Evolutionary conservation across 225 moss, liverwort and hornwort species (phyloP), one percentile per base, ranked within the genome.

Genomic region (Sphagnum contortum): DNA sequence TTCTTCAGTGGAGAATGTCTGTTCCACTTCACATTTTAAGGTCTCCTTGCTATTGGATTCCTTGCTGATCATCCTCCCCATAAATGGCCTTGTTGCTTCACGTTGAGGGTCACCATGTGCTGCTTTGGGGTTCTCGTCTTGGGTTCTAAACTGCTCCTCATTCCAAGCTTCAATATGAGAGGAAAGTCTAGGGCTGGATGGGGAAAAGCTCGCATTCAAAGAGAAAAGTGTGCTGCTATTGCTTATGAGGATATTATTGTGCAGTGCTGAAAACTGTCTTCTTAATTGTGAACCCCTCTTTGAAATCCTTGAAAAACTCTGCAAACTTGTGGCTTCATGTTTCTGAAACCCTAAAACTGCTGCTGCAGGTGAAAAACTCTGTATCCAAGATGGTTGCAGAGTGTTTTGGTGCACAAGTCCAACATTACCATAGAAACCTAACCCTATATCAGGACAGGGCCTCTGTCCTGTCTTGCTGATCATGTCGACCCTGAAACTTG

Each of bases 341-440:
- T 70, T 70, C 67, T 57, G 45, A 45, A 46, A 47, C 6, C 44
- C 61, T 46, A 47, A 46, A 47, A 47, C 77, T 63, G 68, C 66
- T 14, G 64, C 51, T 73, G 69, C 57, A 69, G 63, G 68, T 64
- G 75, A 75, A 77, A 80, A 84, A 52, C 73, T 73, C 61, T 69
- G 73, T 58, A 76, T 73, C 59, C 56, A 75, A 65, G 72, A 80
- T 61, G 77, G 74, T 48, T 75, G 73, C 57, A 77, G 53, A 66
- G 68, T 67, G 64, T 72, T 83, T 48, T 68, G 64, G 64, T 80
- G 65, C 64, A 83, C 64, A 71, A 72, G 59, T 50, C 55, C 57
- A 56, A 62, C 5, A 72, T 80, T 77, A 63, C 63, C 45, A 68
- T 69, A n/a, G 56, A 57, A 68, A 61, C 68, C 70, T 9, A 56